Base-by-base conservation (phyloP, 495 filamentous ascomycete genomes). In the Neohortaea acidophila region DNA sequence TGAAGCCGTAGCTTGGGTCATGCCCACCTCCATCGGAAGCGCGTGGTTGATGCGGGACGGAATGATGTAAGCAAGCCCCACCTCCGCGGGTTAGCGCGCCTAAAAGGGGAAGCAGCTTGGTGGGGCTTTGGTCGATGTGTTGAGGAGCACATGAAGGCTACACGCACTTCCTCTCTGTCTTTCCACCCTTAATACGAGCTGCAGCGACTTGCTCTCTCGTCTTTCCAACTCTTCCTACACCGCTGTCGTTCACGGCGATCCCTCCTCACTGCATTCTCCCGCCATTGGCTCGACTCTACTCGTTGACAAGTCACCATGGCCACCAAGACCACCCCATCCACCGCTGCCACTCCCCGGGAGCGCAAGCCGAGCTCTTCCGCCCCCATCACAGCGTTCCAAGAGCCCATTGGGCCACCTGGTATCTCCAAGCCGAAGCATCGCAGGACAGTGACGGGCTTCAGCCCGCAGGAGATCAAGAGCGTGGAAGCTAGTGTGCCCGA, bases 401-500 rank as follows among this genome's bases (percentile, higher is more conserved):
- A 82, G 30, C 78, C 79, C 2, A 67, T 94, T 38, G 78, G 77
- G 2, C 47, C 47, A 11, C 81, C 81, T 3, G 75, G 72, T 24
- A 62, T 64, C 44, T 56, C 49, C 43, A 68, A 87, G 38, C 89
- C 89, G 14, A 96, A 96, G 63, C 89, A 97, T 64, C 92, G 81
- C 66, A 73, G 89, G 35, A 94, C 86, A 12, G 77, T 78, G 47
- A 97, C 89, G 3, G 89, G 89, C 8, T 86, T 94, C 53, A 85
- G 86, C 19, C 69, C 83, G 18, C 62, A 68, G 2, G 87, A 96
- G 50, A 96, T 94, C 65, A 94, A 93, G 68, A 76, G 56, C 51
- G 83, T 94, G 28, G 89, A 96, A 62, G 84, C 72, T 21, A 73
- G 66, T 49, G 91, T 97, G 53, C 89, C 91, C 33, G 83, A 94